phyloP scores from a whole-genome alignment of 768 basidiomycete species.

The Suillus alpinus region DNA sequence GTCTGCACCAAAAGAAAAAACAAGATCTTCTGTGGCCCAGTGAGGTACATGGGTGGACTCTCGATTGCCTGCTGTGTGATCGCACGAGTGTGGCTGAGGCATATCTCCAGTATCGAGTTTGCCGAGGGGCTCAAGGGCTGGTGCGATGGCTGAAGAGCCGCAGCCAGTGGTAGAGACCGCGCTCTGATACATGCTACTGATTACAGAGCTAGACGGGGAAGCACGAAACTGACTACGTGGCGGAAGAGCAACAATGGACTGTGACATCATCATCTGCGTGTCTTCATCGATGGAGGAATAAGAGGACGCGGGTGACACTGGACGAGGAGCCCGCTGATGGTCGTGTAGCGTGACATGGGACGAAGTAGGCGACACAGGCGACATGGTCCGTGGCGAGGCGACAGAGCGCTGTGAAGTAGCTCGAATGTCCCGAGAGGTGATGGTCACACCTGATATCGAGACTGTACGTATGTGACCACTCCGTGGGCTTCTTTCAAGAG shows the following conservation, averaged over 20 bases:
- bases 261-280: slow-evolving; percentile 65
- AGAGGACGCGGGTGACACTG: slow-evolving; percentile 48
- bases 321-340: slow-evolving; percentile 2
- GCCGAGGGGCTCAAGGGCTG: background rate
- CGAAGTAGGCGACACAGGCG: slow-evolving; percentile 24
- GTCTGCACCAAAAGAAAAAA: slow-evolving; percentile 63
- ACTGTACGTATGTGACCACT: slow-evolving; percentile 44
- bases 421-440: slow-evolving; percentile 49
- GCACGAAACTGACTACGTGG: slow-evolving; percentile 30
- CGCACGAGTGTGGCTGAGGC: background rate
- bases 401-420: slow-evolving; percentile 16
- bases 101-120: slow-evolving; percentile 4
- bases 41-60: slow-evolving; percentile 5
- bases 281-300: slow-evolving; percentile 60
- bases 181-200: slow-evolving; percentile 78
- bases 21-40: slow-evolving; percentile 35
- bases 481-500: slow-evolving; percentile 10
- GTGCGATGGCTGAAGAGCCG: slow-evolving; percentile 1
- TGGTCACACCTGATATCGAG: slow-evolving; percentile 51
- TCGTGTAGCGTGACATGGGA: slow-evolving; percentile 12
- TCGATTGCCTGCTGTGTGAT: background rate
- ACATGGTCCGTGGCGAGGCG: slow-evolving; percentile 21
- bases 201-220: slow-evolving; percentile 46
- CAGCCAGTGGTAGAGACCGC: slow-evolving; percentile 44
- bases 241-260: slow-evolving; percentile 66